Evolutionary conservation across 1,284 basidiomycete genomes (phyloP).

Genomic region (Pascua sp.): DNA sequence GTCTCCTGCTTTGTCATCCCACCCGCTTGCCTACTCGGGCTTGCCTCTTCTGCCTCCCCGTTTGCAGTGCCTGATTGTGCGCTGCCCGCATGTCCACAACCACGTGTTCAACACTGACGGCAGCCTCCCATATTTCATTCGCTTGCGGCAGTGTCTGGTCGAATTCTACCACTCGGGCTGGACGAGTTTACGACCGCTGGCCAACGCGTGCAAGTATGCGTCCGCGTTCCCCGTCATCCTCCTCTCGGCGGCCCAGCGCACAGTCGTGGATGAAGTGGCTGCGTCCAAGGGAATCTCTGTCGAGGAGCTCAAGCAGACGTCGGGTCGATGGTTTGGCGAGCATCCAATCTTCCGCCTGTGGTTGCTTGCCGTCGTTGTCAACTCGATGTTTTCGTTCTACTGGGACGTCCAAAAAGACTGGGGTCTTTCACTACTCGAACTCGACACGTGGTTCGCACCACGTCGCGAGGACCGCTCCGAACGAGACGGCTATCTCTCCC

Average conservation of each 20-base stretch:
- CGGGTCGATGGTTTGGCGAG: conserved; percentile 66
- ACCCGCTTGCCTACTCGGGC: no score
- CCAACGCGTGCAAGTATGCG: conserved; percentile 94
- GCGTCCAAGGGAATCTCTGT: conserved; percentile 53
- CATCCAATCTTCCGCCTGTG: conserved; percentile 77
- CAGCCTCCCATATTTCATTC: conserved; percentile 85
- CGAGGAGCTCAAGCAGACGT: conserved; percentile 45
- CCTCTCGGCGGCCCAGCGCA: conserved; percentile 78
- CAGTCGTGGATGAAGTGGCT: conserved; percentile 60
- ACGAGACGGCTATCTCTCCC: background rate
- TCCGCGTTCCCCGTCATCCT: conserved; percentile 97
- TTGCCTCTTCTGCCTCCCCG: background rate
- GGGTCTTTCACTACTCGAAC: conserved; percentile 76
- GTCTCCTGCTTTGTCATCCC: background rate
- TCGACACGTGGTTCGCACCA: conserved; percentile 42
- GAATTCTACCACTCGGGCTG: conserved; percentile 73
- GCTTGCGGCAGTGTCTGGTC: conserved; percentile 87
- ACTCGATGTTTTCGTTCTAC: conserved; percentile 95
- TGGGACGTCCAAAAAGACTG: conserved; percentile 99
- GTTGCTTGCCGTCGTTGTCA: conserved; percentile 78
- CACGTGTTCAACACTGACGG: conserved; percentile 1
- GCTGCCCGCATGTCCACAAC: background rate
- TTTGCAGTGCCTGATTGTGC: no score
- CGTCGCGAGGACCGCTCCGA: background rate
- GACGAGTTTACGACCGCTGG: conserved; percentile 68